A percentile compares a stretch with the other conserved stretches of the same genome.
Evolutionary conservation across 2,329 filamentous ascomycete genomes (phyloP).

Genomic region (Venturiaceae sp.): DNA sequence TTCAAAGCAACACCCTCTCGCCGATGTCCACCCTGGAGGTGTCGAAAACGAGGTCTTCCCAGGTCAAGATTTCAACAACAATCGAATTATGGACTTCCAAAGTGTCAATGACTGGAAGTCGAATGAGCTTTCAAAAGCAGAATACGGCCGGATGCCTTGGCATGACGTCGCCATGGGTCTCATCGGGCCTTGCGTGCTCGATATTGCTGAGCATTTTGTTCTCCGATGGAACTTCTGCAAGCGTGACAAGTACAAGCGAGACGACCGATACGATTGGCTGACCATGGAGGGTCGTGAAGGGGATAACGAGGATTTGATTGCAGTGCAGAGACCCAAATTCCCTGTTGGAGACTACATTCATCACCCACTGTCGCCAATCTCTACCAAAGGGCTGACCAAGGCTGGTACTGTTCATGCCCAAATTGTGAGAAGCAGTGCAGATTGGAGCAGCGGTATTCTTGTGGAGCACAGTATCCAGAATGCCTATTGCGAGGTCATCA

Average conservation of each 20-base stretch:
- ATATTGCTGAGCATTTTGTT: constrained; percentile 93
- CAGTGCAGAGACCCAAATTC: constrained; percentile 79
- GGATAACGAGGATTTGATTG: constrained; percentile 74
- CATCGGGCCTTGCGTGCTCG: constrained; percentile 81
- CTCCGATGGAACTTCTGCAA: constrained; percentile 96
- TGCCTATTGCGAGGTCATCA: constrained; percentile 75
- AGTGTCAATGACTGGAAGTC: constrained; percentile 85
- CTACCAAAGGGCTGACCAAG: constrained; percentile 46
- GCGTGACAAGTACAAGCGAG: constrained; percentile 94
- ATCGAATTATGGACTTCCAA: constrained; percentile 91
- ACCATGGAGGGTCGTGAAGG: constrained; percentile 65
- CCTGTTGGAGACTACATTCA: constrained; percentile 80
- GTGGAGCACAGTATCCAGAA: constrained; percentile 80
- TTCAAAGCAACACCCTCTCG: constrained; percentile 68
- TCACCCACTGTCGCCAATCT: constrained; percentile 65
- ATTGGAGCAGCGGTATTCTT: constrained; percentile 90
- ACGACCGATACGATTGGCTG: constrained; percentile 76
- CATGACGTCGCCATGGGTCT: constrained; percentile 90
- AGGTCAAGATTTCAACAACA: constrained; percentile 97
- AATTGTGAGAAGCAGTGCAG: constrained; percentile 77
- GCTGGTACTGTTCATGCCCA: constrained; percentile 70
- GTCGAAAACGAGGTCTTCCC: constrained; percentile 81
- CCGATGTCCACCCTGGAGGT: constrained; percentile 80
- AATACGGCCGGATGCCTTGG: constrained; percentile 96
- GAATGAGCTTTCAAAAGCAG: constrained; percentile 84